phyloP scores from a whole-genome alignment of 2,329 filamentous ascomycete genomes.

The Alternaria consortialis region DNA sequence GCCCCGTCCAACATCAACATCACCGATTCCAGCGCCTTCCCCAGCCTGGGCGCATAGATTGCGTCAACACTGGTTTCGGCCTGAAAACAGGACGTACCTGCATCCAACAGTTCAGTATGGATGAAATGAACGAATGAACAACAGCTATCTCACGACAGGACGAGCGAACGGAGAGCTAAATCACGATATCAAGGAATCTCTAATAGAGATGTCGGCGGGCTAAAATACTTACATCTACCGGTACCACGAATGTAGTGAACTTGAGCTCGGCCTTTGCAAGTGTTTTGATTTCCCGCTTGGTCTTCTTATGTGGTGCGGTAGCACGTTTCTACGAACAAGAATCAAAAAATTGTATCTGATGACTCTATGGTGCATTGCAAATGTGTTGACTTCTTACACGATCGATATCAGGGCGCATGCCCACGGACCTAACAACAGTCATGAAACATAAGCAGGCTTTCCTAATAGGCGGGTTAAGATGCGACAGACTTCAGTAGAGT shows the following conservation, averaged over 20 bases:
- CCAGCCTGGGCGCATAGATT: conserved; percentile 59
- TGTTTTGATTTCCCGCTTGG: conserved; percentile 11
- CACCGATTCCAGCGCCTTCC: conserved; percentile 62
- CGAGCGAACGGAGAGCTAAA: conserved; percentile 14
- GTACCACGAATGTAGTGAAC: conserved; percentile 18
- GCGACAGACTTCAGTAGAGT: not conserved
- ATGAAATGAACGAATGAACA: conserved; percentile 32
- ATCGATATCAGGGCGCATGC: not conserved
- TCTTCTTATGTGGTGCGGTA: not conserved
- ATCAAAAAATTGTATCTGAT: conserved; percentile 8
- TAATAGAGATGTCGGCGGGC: conserved; percentile 25
- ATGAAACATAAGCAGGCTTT: not conserved
- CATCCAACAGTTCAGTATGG: conserved; percentile 16
- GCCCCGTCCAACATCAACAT: conserved; percentile 56
- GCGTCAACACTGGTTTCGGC: conserved; percentile 28
- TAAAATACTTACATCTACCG: conserved; percentile 20
- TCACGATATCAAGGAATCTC: conserved; percentile 16
- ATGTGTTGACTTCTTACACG: not conserved
- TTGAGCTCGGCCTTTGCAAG: conserved; percentile 13
- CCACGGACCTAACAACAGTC: not conserved
- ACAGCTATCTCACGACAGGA: conserved; percentile 30
- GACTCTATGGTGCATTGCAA: not conserved
- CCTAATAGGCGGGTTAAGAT: not conserved
- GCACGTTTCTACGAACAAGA: conserved; percentile 3
- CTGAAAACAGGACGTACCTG: conserved; percentile 23